phyloP scores from a whole-genome alignment of 1,284 basidiomycete species.

The Prillingera fragicola region DNA sequence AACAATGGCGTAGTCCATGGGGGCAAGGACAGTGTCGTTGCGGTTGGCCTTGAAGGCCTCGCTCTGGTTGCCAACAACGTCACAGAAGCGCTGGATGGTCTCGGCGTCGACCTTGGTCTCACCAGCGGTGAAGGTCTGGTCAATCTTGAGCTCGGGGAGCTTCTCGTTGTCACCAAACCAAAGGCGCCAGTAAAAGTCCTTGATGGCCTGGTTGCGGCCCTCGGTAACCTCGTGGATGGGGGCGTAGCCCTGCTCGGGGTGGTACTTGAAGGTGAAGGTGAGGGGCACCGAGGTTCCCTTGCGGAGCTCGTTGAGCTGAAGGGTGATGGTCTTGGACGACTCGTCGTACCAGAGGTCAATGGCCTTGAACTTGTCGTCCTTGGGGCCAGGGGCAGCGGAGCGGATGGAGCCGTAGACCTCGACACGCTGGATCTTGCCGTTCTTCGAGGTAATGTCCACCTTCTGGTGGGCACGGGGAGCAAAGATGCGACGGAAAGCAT shows the following conservation, averaged over 20 bases:
- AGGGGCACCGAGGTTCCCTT: constrained; percentile 72
- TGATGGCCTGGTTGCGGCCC: constrained; percentile 85
- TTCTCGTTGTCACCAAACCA: constrained; percentile 84
- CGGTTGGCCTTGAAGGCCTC: constrained; percentile 80
- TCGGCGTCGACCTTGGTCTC: constrained; percentile 69
- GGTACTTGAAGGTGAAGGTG: constrained; percentile 74
- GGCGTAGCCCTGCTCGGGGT: constrained; percentile 80
- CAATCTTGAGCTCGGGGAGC: constrained; percentile 68
- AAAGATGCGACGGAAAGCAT: constrained; percentile 82
- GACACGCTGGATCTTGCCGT: constrained; percentile 52
- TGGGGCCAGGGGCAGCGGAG: constrained; percentile 59
- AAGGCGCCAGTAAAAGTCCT: constrained; percentile 92
- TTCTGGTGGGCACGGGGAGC: constrained; percentile 74
- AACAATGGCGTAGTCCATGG: constrained; percentile 99
- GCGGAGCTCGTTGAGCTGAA: constrained; percentile 82
- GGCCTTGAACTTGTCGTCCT: constrained; percentile 74
- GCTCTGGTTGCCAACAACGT: constrained; percentile 85
- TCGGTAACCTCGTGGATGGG: constrained; percentile 87
- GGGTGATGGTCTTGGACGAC: constrained; percentile 57
- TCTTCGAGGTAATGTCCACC: constrained; percentile 56
- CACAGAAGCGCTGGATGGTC: constrained; percentile 84
- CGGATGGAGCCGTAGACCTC: constrained; percentile 71
- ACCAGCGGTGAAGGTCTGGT: constrained; percentile 71
- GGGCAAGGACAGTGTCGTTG: constrained; percentile 67
- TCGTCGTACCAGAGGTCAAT: constrained; percentile 65